These are phyloP conservation scores for Auriscalpium orientale DNA, from an alignment of 768 basidiomycete species.

Conservation along the genomic window DNA sequence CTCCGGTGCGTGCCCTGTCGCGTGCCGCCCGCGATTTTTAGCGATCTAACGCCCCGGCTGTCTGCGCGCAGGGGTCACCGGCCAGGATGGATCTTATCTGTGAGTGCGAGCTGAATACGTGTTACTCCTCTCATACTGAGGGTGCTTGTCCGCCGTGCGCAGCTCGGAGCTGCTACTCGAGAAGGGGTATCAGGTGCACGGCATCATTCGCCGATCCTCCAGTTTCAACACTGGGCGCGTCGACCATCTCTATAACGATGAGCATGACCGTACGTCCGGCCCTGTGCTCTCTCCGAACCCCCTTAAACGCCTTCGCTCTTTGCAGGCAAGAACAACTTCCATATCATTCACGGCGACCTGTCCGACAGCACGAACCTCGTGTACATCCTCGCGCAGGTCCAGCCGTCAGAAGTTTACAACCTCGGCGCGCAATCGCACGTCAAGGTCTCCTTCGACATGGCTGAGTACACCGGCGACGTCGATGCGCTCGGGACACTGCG, in stretches of 20 bases:
- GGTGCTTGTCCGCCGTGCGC: slow-evolving; percentile 4
- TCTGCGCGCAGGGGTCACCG: slow-evolving; percentile 70
- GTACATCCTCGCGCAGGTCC: slow-evolving; percentile 90
- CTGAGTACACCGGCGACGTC: slow-evolving; percentile 97
- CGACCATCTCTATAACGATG: slow-evolving; percentile 88
- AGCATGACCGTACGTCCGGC: slow-evolving; percentile 70
- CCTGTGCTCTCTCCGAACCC: not conserved
- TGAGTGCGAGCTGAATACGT: slow-evolving; percentile 32
- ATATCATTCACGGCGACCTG: slow-evolving; percentile 86
- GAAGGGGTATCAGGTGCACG: slow-evolving; percentile 91
- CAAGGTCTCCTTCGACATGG: slow-evolving; percentile 99
- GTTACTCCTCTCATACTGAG: slow-evolving; percentile 4
- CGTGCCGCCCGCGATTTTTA: slow-evolving; percentile 1
- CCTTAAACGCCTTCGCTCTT: not conserved
- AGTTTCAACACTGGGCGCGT: slow-evolving; percentile 97
- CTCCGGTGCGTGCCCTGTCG: slow-evolving; percentile 49
- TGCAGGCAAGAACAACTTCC: slow-evolving; percentile 67
- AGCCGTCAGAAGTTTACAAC: slow-evolving; percentile 96
- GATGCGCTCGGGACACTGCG: slow-evolving; percentile 93
- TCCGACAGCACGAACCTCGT: slow-evolving; percentile 96
- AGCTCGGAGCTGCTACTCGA: slow-evolving; percentile 78
- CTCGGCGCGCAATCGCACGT: slow-evolving; percentile 97
- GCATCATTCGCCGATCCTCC: slow-evolving; percentile 94
- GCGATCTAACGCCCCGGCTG: slow-evolving; percentile 2
- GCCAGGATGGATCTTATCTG: slow-evolving; percentile 95